These are phyloP conservation scores for Kondoa subrosea DNA, from an alignment of 768 basidiomycete genomes.

Conservation along the genomic window DNA sequence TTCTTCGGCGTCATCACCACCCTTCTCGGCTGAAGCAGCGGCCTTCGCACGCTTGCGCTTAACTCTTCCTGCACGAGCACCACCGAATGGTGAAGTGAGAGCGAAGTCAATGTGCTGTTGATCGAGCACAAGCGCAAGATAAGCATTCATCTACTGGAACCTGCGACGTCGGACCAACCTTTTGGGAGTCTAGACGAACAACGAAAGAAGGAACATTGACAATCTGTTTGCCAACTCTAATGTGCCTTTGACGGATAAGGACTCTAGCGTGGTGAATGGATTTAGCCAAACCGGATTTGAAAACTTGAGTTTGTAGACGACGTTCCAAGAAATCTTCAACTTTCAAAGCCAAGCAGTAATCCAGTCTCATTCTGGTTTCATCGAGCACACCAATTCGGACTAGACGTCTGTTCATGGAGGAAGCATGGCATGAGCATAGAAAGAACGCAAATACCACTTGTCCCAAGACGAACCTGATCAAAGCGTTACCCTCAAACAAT, in stretches of 20 bases:
- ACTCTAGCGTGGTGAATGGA: constrained; percentile 96
- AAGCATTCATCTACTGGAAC: too few relatives aligned
- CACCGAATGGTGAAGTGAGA: constrained; percentile 87
- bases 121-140: constrained; percentile 2
- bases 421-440: background rate
- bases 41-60: constrained; percentile 96
- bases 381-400: constrained; percentile 99
- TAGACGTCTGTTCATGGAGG: constrained; percentile 41
- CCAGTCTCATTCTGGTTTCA: constrained; percentile 95
- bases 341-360: constrained; percentile 99
- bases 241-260: constrained; percentile 94
- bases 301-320: constrained; percentile 95
- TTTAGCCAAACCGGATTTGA: constrained; percentile 96
- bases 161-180: too few relatives aligned
- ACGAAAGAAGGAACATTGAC: constrained; percentile 98
- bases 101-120: constrained; percentile 87
- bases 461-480: constrained; percentile 42
- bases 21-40: constrained; percentile 78
- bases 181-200: constrained; percentile 97
- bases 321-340: constrained; percentile 99
- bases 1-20: constrained; percentile 46
- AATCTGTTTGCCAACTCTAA: constrained; percentile 96
- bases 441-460: background rate
- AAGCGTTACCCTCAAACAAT: constrained; percentile 89
- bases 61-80: constrained; percentile 64